Percentiles rank a stretch among this genome's conserved stretches.
Evolutionary conservation across 2,329 filamentous ascomycete genomes (phyloP).

Genomic region (Ophiocordyceps camponoti-rufipedis): DNA sequence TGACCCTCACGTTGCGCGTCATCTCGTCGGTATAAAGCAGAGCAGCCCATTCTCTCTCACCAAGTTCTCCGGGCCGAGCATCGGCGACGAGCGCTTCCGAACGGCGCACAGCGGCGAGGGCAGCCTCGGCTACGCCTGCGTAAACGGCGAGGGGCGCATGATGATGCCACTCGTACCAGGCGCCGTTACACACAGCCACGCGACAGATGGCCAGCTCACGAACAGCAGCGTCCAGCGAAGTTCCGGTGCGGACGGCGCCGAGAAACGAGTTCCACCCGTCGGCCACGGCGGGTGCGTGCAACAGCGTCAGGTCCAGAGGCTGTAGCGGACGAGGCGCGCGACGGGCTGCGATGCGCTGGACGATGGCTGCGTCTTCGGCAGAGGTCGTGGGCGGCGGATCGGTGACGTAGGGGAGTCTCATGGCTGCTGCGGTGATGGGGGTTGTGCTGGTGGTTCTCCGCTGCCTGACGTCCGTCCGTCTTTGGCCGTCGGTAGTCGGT

Average conservation of each 20-base stretch:
- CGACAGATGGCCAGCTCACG: constrained; percentile 68
- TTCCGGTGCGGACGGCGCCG: constrained; percentile 39
- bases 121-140: constrained; percentile 36
- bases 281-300: constrained; percentile 57
- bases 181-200: constrained; percentile 61
- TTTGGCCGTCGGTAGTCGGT: not conserved
- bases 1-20: constrained; percentile 55
- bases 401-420: constrained; percentile 50
- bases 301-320: constrained; percentile 54
- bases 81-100: constrained; percentile 7
- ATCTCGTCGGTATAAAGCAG: constrained; percentile 66
- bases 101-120: constrained; percentile 23
- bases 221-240: constrained; percentile 31
- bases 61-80: constrained; percentile 22
- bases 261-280: constrained; percentile 60
- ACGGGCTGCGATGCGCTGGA: constrained; percentile 44
- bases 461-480: not conserved
- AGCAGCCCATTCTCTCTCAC: constrained; percentile 46
- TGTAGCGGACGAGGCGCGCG: constrained; percentile 53
- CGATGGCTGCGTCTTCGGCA: constrained; percentile 34
- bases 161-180: constrained; percentile 73
- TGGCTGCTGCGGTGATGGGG: constrained; percentile 12
- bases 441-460: too few relatives aligned
- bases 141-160: constrained; percentile 50
- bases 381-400: constrained; percentile 27